phyloP scores from a whole-genome alignment of 805 yeast genomes.

The Lipomyces oligophaga region DNA sequence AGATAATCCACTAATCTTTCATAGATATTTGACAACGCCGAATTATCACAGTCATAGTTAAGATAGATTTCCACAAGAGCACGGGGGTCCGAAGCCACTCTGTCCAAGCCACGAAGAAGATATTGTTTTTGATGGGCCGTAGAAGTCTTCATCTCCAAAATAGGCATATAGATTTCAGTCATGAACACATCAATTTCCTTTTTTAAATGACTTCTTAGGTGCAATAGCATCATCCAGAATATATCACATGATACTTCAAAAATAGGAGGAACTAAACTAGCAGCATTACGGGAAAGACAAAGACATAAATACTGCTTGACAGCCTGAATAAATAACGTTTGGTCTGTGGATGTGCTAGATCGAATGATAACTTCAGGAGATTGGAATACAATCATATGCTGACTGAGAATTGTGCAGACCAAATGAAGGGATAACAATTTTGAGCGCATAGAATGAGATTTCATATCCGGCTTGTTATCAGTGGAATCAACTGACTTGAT shows the following conservation, averaged over 20 bases:
- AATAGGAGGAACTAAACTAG: constrained; percentile 85
- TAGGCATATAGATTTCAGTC: constrained; percentile 90
- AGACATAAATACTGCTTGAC: constrained; percentile 79
- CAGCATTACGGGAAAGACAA: constrained; percentile 83
- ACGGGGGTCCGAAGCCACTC: constrained; percentile 83
- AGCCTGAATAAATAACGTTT: constrained; percentile 67
- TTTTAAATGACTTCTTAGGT: constrained; percentile 82
- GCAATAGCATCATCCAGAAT: constrained; percentile 82
- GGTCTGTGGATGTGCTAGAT: constrained; percentile 38
- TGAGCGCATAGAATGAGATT: constrained; percentile 89
- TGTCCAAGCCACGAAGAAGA: constrained; percentile 71
- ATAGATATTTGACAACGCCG: constrained; percentile 72
- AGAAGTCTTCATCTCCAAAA: constrained; percentile 85
- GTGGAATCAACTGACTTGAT: constrained; percentile 68
- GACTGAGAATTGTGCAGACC: constrained; percentile 77
- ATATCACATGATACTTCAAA: constrained; percentile 89
- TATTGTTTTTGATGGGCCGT: constrained; percentile 91
- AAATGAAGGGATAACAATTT: constrained; percentile 84
- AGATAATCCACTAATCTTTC: constrained; percentile 78
- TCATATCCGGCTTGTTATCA: constrained; percentile 52
- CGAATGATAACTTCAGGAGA: constrained; percentile 40
- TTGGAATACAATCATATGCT: constrained; percentile 78
- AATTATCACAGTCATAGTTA: constrained; percentile 89
- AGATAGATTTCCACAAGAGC: constrained; percentile 87
- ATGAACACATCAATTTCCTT: constrained; percentile 90